These are phyloP conservation scores for Anthracocystis setariae DNA, from an alignment of 1,284 basidiomycete genomes.

Conservation along the genomic window DNA sequence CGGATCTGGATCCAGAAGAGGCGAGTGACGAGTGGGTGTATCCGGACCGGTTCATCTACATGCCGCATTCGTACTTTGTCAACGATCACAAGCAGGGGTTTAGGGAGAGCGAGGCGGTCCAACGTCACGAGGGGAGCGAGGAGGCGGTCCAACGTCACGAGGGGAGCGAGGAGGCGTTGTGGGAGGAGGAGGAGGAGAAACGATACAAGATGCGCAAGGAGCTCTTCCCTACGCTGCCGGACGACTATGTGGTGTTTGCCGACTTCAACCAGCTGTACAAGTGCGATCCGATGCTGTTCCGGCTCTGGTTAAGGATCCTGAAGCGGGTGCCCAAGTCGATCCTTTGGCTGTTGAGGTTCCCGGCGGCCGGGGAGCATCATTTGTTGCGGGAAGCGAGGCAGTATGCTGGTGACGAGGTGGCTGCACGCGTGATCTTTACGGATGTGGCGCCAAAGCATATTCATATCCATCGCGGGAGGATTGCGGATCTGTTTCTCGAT, in stretches of 20 bases:
- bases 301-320: constrained; percentile 74
- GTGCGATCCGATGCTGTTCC: constrained; percentile 71
- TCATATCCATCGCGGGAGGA: constrained; percentile 73
- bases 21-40: constrained; percentile 72
- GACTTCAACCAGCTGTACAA: constrained; percentile 75
- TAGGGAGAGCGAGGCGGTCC: constrained; percentile 42
- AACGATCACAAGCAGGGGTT: constrained; percentile 75
- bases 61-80: constrained; percentile 75
- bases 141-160: neutral
- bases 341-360: constrained; percentile 75
- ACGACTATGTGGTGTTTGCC: constrained; percentile 72
- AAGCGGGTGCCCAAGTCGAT: constrained; percentile 72
- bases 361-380: constrained; percentile 73
- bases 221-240: constrained; percentile 70
- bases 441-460: constrained; percentile 73
- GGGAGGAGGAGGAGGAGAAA: constrained; percentile 72
- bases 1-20: constrained; percentile 73
- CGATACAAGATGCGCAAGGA: constrained; percentile 70
- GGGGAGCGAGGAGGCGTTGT: constrained; percentile 66
- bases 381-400: constrained; percentile 71
- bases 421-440: constrained; percentile 73
- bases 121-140: constrained; percentile 13
- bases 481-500: constrained; percentile 75
- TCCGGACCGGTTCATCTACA: constrained; percentile 68
- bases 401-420: constrained; percentile 74